Percentiles rank a stretch among this genome's conserved stretches.
Conservation (phyloP, 768 basidiomycete genomes). For the Kondoa subrosea region DNA sequence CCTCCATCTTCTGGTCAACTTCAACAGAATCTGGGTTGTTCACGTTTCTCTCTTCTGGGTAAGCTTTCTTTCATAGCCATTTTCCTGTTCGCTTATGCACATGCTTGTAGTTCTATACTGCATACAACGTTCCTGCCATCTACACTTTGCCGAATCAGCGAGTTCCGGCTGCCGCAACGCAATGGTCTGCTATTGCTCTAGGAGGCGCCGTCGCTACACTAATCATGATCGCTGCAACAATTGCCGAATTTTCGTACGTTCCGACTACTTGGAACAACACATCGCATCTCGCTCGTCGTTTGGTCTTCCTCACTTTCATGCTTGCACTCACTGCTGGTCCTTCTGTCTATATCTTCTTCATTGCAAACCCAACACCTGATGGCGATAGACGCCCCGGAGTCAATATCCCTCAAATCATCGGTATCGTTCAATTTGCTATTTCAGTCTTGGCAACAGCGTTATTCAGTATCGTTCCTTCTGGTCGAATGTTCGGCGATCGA, state of each 20-base stretch:
- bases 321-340: conserved; percentile 82
- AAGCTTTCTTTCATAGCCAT: too few species aligned
- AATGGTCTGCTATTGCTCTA: conserved; percentile 83
- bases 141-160: conserved; percentile 42
- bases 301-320: conserved; percentile 75
- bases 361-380: conserved; percentile 33
- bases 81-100: conserved; percentile 14
- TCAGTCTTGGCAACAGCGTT: conserved; percentile 68
- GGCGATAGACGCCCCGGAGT: neutral
- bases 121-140: conserved; percentile 76
- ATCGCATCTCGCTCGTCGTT: conserved; percentile 78
- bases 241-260: conserved; percentile 92
- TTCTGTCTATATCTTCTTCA: conserved; percentile 56
- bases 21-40: conserved; percentile 98
- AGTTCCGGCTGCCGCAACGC: conserved; percentile 50
- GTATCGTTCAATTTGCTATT: conserved; percentile 91
- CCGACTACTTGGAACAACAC: conserved; percentile 98
- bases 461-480: conserved; percentile 83
- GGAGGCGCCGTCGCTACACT: conserved; percentile 89
- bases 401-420: conserved; percentile 70
- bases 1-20: conserved; percentile 93
- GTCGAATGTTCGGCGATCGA: conserved; percentile 95
- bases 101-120: conserved; percentile 24
- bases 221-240: conserved; percentile 89
- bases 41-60: conserved; percentile 87